Evolutionary conservation across 2,329 filamentous ascomycete species (phyloP), one percentile per base, ranked within the genome.

Genomic region (Xenoacremonium recifei): DNA sequence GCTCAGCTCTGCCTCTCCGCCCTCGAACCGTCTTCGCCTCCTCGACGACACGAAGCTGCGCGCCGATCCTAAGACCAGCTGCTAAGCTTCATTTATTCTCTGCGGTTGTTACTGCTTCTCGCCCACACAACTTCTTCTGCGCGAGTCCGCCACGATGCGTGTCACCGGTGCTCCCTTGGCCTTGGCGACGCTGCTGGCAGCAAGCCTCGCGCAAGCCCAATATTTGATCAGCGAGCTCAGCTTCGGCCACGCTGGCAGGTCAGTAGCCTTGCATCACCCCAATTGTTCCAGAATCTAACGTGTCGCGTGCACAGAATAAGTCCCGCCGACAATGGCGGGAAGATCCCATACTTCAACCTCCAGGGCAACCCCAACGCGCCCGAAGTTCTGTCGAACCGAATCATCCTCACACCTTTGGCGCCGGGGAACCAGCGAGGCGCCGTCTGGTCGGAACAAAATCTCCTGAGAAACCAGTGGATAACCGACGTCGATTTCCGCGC

Each of bases 381-480:
- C 52, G 78, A 85, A 58, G 65, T 85, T 46, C 80, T 96, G 45
- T 95, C 90, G 53, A 92, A 97, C 74, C 89, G 91, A 64, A 63
- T 97, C 45, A 87, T 99, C 62, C 79, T 99, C 43, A 99, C 93
- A 2, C 92, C 93, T 10, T 84, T 90, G 12, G 84, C 83, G 36
- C 89, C 90, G 5, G 93, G 93, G 41, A 90, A 90, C 67, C 84
- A 87, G 59, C 82, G 90, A 62, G 88, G 89, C 47, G 85, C 87
- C 37, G 64, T 93, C 54, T 99, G 93, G 92, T 75, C 85, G 21
- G 81, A 90, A 49, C 64, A 73, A 44, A 60, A 76, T 23, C 73
- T 87, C 36, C 67, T 80, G 54, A 72, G 84, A 46, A 67, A 75
- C n/a, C 77, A 84, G 64, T 99, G 90, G 90, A 78, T 81, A 7